Evolutionary conservation across 164 flowering plant species (phyloP).

Genomic region (Magnolia officinalis): DNA sequence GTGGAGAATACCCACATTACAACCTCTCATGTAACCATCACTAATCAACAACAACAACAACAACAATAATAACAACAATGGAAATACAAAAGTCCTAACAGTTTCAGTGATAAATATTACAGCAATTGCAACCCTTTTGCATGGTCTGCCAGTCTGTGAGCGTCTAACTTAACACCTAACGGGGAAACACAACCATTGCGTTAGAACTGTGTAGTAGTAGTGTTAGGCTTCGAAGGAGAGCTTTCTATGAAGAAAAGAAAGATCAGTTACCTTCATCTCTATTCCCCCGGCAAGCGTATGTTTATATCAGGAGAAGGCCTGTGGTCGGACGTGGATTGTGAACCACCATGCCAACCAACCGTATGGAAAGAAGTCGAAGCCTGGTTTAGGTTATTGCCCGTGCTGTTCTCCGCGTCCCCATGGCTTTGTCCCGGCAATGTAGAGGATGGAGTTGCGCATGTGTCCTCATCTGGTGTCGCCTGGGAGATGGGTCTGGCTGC

Average conservation of each 20-base stretch:
- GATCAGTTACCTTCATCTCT: constrained; percentile 9
- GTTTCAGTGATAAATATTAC: background rate
- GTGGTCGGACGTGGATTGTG: constrained; percentile 29
- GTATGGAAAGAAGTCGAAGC: constrained; percentile 22
- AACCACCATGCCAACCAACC: constrained; percentile 37
- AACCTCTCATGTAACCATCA: constrained; percentile 3
- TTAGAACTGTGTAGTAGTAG: background rate
- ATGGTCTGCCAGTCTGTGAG: background rate
- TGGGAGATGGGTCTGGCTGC: constrained; percentile 54
- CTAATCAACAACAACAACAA: background rate
- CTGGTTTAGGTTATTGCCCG: constrained; percentile 17
- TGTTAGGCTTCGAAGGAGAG: background rate
- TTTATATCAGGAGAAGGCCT: constrained; percentile 64
- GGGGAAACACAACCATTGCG: background rate
- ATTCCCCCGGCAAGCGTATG: constrained; percentile 36
- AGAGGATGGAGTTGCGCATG: constrained; percentile 25
- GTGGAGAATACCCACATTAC: constrained; percentile 2
- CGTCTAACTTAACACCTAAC: background rate
- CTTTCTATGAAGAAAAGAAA: background rate
- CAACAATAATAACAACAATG: background rate
- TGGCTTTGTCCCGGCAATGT: constrained; percentile 32
- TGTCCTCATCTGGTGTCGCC: constrained; percentile 34
- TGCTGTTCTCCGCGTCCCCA: constrained; percentile 35
- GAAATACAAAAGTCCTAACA: background rate
- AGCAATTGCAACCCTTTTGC: background rate